Percentiles rank a stretch among this genome's conserved stretches.
Evolutionary conservation across 805 yeast species (phyloP).

Genomic region (Clavispora vitiphila): DNA sequence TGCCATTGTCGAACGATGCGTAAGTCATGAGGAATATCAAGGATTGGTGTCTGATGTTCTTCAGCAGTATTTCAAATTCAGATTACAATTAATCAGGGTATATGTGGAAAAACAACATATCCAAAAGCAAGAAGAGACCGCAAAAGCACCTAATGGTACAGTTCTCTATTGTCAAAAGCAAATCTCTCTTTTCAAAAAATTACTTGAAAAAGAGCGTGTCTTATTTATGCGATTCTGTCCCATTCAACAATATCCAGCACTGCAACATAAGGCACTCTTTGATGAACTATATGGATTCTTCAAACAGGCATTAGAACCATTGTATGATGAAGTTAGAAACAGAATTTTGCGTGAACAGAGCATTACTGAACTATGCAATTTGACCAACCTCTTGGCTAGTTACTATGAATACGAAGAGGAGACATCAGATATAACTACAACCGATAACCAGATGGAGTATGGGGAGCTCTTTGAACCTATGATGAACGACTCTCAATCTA

Average conservation of each 20-base stretch:
- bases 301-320: constrained; percentile 63
- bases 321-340: constrained; percentile 66
- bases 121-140: constrained; percentile 1
- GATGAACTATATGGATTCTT: constrained; percentile 53
- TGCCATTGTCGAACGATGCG: constrained; percentile 12
- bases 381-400: constrained; percentile 63
- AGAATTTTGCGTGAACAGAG: constrained; percentile 65
- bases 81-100: constrained; percentile 46
- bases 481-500: constrained; percentile 69
- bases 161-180: constrained; percentile 60
- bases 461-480: constrained; percentile 67
- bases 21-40: constrained; percentile 47
- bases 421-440: constrained; percentile 6
- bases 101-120: constrained; percentile 29
- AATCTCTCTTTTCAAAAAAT: constrained; percentile 53
- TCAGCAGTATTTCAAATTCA: constrained; percentile 53
- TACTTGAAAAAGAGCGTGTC: constrained; percentile 56
- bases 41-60: constrained; percentile 68
- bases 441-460: constrained; percentile 34
- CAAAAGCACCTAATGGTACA: constrained; percentile 6
- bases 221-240: constrained; percentile 54
- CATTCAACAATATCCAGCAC: constrained; percentile 1
- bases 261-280: constrained; percentile 17
- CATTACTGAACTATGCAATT: constrained; percentile 66
- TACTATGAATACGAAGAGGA: constrained; percentile 62